A percentile compares a stretch with the other conserved stretches of the same genome.
Evolutionary conservation across 768 basidiomycete species (phyloP).

Genomic region (Coprinopsis sp.): DNA sequence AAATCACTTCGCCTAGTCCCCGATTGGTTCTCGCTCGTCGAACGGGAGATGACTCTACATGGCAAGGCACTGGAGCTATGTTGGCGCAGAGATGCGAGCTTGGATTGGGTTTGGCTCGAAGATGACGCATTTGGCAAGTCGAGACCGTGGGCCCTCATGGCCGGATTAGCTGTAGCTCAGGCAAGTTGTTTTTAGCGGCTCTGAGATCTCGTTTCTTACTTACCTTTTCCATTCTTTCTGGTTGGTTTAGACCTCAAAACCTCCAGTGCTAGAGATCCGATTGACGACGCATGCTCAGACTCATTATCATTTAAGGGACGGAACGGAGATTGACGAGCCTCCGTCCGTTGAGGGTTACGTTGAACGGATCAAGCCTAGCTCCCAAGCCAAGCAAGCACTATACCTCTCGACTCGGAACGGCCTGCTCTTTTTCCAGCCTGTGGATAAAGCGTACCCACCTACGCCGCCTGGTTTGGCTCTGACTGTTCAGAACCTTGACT

Average conservation of each 20-base stretch:
- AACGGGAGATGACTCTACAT: slow-evolving; percentile 39
- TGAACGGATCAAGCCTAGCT: slow-evolving; percentile 59
- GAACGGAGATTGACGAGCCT: slow-evolving; percentile 61
- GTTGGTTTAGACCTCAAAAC: slow-evolving; percentile 25
- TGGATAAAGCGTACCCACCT: slow-evolving; percentile 59
- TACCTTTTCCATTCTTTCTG: slow-evolving; percentile 6
- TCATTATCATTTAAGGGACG: slow-evolving; percentile 39
- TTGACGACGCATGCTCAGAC: slow-evolving; percentile 64
- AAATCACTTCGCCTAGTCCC: slow-evolving; percentile 49
- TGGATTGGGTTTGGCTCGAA: slow-evolving; percentile 88
- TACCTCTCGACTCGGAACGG: slow-evolving; percentile 75
- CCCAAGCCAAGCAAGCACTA: slow-evolving; percentile 50
- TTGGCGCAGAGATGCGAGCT: slow-evolving; percentile 67
- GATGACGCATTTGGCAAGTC: slow-evolving; percentile 55
- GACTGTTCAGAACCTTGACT: slow-evolving; percentile 20
- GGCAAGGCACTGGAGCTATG: slow-evolving; percentile 67
- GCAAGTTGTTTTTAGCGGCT: slow-evolving; percentile 34
- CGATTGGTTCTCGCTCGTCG: slow-evolving; percentile 61
- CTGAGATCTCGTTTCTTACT: background rate
- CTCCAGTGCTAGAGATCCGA: slow-evolving; percentile 68
- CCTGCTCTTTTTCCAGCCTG: slow-evolving; percentile 56
- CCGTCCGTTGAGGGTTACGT: slow-evolving; percentile 85
- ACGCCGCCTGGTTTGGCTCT: slow-evolving; percentile 54
- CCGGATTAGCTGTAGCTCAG: slow-evolving; percentile 69
- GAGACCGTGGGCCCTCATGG: slow-evolving; percentile 71